phyloP scores from a whole-genome alignment of 768 basidiomycete species.

The Piloderma croceum region DNA sequence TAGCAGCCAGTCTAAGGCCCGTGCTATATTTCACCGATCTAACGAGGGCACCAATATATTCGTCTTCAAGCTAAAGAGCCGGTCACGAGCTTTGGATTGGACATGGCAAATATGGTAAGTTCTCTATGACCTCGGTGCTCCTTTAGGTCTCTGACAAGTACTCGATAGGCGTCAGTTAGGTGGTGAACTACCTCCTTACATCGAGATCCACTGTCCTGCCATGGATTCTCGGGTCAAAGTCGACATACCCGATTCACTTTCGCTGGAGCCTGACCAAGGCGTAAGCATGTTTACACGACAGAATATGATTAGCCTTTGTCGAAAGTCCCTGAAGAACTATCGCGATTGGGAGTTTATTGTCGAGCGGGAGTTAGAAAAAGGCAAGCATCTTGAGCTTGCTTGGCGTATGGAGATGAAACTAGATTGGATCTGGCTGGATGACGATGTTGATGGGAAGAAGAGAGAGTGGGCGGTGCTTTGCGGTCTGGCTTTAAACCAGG shows the following conservation, averaged over 20 bases:
- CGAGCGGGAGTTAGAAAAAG: constrained; percentile 45
- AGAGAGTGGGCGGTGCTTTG: constrained; percentile 72
- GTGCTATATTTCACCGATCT: constrained; percentile 42
- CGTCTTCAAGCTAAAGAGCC: constrained; percentile 75
- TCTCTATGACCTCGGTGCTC: not conserved
- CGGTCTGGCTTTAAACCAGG: constrained; percentile 71
- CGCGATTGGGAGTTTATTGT: constrained; percentile 61
- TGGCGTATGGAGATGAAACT: constrained; percentile 72
- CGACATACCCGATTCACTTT: constrained; percentile 51
- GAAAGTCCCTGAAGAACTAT: constrained; percentile 47
- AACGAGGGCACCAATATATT: constrained; percentile 79
- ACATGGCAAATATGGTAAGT: constrained; percentile 78
- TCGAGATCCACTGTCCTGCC: constrained; percentile 69
- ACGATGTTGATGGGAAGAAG: constrained; percentile 53
- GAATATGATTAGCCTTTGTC: constrained; percentile 61
- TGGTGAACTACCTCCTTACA: constrained; percentile 57
- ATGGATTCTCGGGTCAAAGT: constrained; percentile 65
- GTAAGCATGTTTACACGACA: constrained; percentile 51
- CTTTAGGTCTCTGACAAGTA: constrained; percentile 4
- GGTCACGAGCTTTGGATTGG: constrained; percentile 83
- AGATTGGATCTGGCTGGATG: constrained; percentile 84
- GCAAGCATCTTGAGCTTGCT: constrained; percentile 62
- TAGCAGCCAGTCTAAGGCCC: constrained; percentile 34
- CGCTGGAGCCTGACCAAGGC: constrained; percentile 31
- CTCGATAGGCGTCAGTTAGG: constrained; percentile 61